phyloP scores from a whole-genome alignment of 805 yeast genomes.

The Suhomyces faveliae region DNA sequence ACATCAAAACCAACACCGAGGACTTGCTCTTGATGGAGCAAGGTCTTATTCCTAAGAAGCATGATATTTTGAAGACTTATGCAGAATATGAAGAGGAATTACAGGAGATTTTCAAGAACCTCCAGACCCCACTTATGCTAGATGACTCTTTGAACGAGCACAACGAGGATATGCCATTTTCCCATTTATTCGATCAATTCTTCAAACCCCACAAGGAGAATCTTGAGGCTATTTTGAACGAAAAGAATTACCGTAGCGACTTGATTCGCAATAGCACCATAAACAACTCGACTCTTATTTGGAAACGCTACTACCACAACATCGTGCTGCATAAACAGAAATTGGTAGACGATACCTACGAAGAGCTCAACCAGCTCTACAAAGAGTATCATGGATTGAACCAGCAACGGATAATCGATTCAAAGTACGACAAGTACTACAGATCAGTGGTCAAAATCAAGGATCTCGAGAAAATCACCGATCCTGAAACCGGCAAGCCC shows the following conservation, averaged over 20 bases:
- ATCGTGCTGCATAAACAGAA: conserved; percentile 24
- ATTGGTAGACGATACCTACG: conserved; percentile 24
- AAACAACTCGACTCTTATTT: conserved; percentile 27
- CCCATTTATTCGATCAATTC: conserved; percentile 20
- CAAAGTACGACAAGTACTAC: conserved; percentile 22
- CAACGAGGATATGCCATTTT: conserved; percentile 19
- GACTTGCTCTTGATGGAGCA: conserved; percentile 19
- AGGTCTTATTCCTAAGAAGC: conserved; percentile 10
- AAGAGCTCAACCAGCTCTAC: conserved; percentile 27
- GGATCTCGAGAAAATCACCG: conserved; percentile 11
- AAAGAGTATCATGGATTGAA: conserved; percentile 29
- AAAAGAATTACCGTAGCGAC: conserved; percentile 28
- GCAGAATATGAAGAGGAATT: conserved; percentile 35
- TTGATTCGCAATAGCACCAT: conserved; percentile 20
- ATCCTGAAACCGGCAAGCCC: conserved; percentile 2
- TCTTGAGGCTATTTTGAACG: conserved; percentile 25
- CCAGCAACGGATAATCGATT: conserved; percentile 10
- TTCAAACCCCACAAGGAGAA: conserved; percentile 22
- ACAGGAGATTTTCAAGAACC: conserved; percentile 23
- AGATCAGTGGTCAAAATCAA: conserved; percentile 23
- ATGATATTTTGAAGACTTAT: conserved; percentile 16
- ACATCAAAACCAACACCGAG: conserved; percentile 33
- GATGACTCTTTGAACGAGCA: conserved; percentile 25
- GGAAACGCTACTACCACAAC: conserved; percentile 33
- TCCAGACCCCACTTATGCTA: conserved; percentile 35